These are phyloP conservation scores for Salvia rosmarinus DNA, from an alignment of 257 asterid genomes.

Conservation along the genomic window DNA sequence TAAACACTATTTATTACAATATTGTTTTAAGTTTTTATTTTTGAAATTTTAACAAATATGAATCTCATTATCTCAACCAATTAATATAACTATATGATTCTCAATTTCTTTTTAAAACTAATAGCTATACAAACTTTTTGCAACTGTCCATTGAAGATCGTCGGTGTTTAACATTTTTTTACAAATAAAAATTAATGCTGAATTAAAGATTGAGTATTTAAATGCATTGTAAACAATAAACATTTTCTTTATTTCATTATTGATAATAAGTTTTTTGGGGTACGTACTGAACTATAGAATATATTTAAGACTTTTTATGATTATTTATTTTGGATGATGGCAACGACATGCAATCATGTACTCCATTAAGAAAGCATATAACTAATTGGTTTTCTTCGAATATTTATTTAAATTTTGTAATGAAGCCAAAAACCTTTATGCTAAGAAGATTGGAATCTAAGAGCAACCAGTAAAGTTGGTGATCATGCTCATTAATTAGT, in stretches of 20 bases:
- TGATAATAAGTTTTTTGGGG: neutral
- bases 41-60: no score
- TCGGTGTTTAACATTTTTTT: no score
- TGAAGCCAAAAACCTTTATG: conserved; percentile 32
- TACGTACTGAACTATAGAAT: neutral
- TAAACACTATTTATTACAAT: no score
- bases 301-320: neutral
- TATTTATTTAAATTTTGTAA: conserved; percentile 8
- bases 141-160: no score
- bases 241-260: neutral
- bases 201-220: neutral
- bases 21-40: no score
- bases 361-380: conserved; percentile 22
- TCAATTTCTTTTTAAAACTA: no score
- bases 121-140: no score
- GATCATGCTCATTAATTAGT: conserved; percentile 18
- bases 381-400: neutral
- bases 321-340: conserved; percentile 26
- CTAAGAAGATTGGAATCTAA: conserved; percentile 31
- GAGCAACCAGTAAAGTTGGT: conserved; percentile 32
- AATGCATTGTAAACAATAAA: neutral
- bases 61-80: no score
- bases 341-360: conserved; percentile 33
- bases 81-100: no score
- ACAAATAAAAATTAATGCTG: neutral